phyloP scores from a whole-genome alignment of 2,329 filamentous ascomycete species.

The Cladosporium oxysporum region DNA sequence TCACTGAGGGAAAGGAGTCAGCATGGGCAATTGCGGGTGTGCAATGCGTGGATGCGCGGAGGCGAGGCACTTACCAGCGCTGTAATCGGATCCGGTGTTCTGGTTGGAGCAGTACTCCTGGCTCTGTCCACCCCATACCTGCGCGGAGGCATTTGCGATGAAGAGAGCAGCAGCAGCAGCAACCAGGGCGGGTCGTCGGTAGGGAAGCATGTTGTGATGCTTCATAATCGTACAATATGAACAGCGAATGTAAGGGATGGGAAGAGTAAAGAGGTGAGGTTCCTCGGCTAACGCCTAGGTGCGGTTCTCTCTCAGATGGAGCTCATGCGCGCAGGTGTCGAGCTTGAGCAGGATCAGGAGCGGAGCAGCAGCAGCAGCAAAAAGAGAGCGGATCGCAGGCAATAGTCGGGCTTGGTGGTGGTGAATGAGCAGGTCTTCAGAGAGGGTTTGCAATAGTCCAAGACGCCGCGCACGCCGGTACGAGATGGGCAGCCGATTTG shows the following conservation, averaged over 20 bases:
- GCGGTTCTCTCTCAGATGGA: slow-evolving; percentile 5
- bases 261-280: slow-evolving; percentile 3
- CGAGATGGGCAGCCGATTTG: background rate
- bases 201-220: slow-evolving; percentile 32
- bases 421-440: background rate
- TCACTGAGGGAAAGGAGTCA: slow-evolving; percentile 29
- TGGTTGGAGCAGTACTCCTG: slow-evolving; percentile 48
- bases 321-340: slow-evolving; percentile 13
- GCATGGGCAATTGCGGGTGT: background rate
- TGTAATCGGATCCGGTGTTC: slow-evolving; percentile 43
- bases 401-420: background rate
- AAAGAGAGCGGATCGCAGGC: background rate
- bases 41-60: background rate
- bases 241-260: slow-evolving; percentile 4
- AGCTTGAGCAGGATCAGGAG: background rate
- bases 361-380: background rate
- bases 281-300: slow-evolving; percentile 6
- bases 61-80: slow-evolving; percentile 38
- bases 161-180: slow-evolving; percentile 21
- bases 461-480: background rate
- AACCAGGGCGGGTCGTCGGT: slow-evolving; percentile 23
- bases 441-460: background rate
- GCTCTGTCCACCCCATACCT: slow-evolving; percentile 29
- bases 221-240: slow-evolving; percentile 22
- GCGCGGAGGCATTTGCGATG: slow-evolving; percentile 17